Conservation (phyloP, 352 stramenopile species). For the Phytophthora capsici region DNA sequence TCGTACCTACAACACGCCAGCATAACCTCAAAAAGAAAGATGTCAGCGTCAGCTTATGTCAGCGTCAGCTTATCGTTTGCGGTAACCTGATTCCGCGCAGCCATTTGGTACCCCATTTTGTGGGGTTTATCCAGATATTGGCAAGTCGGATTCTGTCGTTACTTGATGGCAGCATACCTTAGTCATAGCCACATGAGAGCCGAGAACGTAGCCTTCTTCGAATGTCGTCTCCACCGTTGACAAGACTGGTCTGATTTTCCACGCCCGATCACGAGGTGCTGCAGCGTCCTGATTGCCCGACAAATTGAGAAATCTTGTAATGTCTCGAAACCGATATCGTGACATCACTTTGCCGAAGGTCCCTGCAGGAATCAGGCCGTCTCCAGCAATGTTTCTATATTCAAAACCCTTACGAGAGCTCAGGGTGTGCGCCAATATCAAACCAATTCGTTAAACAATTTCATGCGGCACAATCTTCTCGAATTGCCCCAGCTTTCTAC, state of each 20-base stretch:
- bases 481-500: neutral
- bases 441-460: too few relatives aligned
- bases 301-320: constrained; percentile 17
- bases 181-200: constrained; percentile 10
- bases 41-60: constrained; percentile 6
- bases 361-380: constrained; percentile 2
- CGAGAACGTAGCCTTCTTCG: constrained; percentile 1
- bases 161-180: too few relatives aligned
- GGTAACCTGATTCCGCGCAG: too few relatives aligned
- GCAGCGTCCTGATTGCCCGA: neutral
- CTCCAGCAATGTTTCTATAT: constrained; percentile 2
- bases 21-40: neutral
- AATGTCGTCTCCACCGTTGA: constrained; percentile 13
- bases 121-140: too few relatives aligned
- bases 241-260: constrained; percentile 15
- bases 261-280: neutral
- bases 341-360: constrained; percentile 3
- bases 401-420: constrained; percentile 5
- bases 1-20: neutral
- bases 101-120: too few relatives aligned
- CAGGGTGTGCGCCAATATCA: too few relatives aligned
- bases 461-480: neutral
- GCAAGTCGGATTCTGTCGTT: too few relatives aligned
- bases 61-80: too few relatives aligned
- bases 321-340: neutral